Base-by-base conservation (phyloP, 164 flowering plant genomes). In the Houttuynia cordata region DNA sequence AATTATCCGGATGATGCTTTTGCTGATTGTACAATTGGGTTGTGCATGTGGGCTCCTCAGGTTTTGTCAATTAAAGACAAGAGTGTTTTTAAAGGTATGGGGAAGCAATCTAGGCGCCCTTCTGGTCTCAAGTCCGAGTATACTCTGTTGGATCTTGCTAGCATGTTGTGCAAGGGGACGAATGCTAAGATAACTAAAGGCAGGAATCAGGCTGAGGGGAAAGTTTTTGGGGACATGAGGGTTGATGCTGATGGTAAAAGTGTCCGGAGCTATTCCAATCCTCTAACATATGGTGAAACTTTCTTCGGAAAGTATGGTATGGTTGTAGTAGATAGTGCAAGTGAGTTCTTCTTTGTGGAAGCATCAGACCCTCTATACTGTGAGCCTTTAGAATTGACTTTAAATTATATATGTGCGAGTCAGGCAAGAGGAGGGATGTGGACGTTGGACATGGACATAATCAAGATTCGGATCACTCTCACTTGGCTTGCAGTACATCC, bases 371-470 rank as follows among this genome's bases (percentile, higher is more conserved):
- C 79, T 57, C 79, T 83, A 55, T 70, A 72, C 69, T 88, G 86
- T 45, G 71, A 77, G 45, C 59, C 53, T 18, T 55, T 84, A 40
- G 69, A 70, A 17, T 19, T 85, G 24, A 56, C 73, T 5, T 63
- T 84, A 24, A 23, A 45, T 58, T 40, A 73, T 12, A 62, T 64
- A 24, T 71, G 62, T 25, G n/a, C 9, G 12, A 10, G 2, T 0
- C 68, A 57, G 24, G 74, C 75, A 0, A 58, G 21, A 47, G 21
- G 62, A 25, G 70, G 78, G 1, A 53, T 80, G 25, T 71, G 73
- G 80, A 76, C 84, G 66, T 74, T 83, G 83, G 88, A 83, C 67
- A 53, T 75, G 51, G 91, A 87, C 78, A 73, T 78, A 60, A 63
- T 59, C 47, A 72, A 82, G 82, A 83, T 74, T 56, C 69, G 83